phyloP scores from a whole-genome alignment of 2,329 filamentous ascomycete genomes.

The Botrytis galanthina region DNA sequence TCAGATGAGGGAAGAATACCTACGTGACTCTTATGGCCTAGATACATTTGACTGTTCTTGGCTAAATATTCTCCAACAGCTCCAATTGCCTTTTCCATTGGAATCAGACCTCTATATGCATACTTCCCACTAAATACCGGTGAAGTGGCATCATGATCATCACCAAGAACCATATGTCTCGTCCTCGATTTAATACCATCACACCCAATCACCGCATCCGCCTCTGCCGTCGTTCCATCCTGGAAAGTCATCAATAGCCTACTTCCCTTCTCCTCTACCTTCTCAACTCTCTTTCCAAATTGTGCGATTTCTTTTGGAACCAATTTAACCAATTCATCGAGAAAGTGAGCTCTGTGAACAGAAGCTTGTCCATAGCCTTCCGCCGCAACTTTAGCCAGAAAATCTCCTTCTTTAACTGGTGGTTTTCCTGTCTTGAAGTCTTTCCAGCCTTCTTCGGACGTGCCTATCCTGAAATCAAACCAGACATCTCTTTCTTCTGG shows the following conservation, averaged over 20 bases:
- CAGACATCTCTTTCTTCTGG: slow-evolving; percentile 31
- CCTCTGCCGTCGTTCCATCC: slow-evolving; percentile 43
- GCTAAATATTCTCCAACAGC: slow-evolving; percentile 49
- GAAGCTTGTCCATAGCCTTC: slow-evolving; percentile 31
- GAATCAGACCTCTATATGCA: slow-evolving; percentile 58
- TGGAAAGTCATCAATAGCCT: slow-evolving; percentile 42
- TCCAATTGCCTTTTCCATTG: slow-evolving; percentile 51
- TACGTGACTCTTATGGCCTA: slow-evolving; percentile 54
- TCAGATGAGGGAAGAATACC: slow-evolving; percentile 55
- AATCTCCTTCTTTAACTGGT: slow-evolving; percentile 26
- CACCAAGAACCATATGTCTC: slow-evolving; percentile 51
- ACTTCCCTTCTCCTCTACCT: slow-evolving; percentile 33
- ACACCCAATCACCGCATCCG: slow-evolving; percentile 22
- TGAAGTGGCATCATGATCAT: slow-evolving; percentile 44
- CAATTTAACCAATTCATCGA: slow-evolving; percentile 38
- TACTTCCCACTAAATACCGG: slow-evolving; percentile 55
- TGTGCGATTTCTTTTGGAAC: slow-evolving; percentile 41
- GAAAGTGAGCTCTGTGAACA: slow-evolving; percentile 37
- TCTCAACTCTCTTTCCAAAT: slow-evolving; percentile 41
- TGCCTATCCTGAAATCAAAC: slow-evolving; percentile 36
- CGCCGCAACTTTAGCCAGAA: slow-evolving; percentile 26
- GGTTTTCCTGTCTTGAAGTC: slow-evolving; percentile 19
- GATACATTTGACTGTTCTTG: slow-evolving; percentile 51
- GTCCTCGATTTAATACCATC: slow-evolving; percentile 47
- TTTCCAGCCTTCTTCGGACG: slow-evolving; percentile 30